These are phyloP conservation scores for Schizothecium vesticola DNA, from an alignment of 495 filamentous ascomycete genomes.

Conservation along the genomic window DNA sequence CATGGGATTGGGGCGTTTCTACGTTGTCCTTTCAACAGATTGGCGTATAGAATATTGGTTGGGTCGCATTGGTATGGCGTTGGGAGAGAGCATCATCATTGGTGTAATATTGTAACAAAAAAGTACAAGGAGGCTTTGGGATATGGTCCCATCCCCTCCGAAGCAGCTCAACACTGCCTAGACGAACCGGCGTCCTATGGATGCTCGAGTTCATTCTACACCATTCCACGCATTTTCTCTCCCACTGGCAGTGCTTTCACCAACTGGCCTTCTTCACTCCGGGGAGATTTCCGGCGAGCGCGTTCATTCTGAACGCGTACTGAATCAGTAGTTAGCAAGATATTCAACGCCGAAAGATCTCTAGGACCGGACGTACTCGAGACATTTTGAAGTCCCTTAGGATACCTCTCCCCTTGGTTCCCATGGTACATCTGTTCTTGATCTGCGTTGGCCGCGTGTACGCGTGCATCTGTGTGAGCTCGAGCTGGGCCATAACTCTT, in stretches of 20 bases:
- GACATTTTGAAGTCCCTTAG: conserved; percentile 85
- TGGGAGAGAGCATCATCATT: background rate
- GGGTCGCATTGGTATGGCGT: conserved; percentile 14
- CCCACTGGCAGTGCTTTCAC: conserved; percentile 43
- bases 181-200: background rate
- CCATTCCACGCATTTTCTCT: background rate
- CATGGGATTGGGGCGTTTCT: conserved; percentile 2
- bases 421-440: conserved; percentile 83
- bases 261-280: conserved; percentile 95
- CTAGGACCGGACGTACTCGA: conserved; percentile 57
- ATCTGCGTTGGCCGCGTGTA: conserved; percentile 93
- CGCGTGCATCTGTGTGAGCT: conserved; percentile 88
- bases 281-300: conserved; percentile 78
- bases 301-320: conserved; percentile 90
- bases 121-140: conserved; percentile 15
- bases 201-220: background rate
- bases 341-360: background rate
- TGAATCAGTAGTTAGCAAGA: conserved; percentile 29
- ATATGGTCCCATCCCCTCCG: background rate
- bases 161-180: background rate
- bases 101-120: conserved; percentile 26
- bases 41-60: conserved; percentile 1
- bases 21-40: conserved; percentile 11
- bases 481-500: conserved; percentile 83
- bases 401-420: conserved; percentile 79